Conservation (phyloP, 495 filamentous ascomycete genomes). For the Aspergillus avenaceus region DNA sequence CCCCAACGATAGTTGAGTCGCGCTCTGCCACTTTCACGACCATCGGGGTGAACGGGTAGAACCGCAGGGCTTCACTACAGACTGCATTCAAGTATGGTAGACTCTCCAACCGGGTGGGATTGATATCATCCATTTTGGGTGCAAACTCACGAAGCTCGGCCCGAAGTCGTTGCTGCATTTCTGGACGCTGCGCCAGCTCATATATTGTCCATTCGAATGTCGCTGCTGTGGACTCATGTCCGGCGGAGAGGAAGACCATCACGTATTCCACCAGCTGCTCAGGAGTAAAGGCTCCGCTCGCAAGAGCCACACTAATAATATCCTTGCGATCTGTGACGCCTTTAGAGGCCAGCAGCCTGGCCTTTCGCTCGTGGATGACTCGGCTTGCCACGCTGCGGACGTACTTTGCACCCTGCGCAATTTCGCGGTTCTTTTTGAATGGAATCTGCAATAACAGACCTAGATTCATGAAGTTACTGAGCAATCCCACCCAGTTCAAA, state of each 20-base stretch:
- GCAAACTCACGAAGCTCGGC: constrained; percentile 19
- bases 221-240: constrained; percentile 53
- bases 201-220: constrained; percentile 22
- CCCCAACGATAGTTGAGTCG: constrained; percentile 54
- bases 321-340: too few relatives aligned
- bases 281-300: too few relatives aligned
- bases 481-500: constrained; percentile 42
- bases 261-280: constrained; percentile 68
- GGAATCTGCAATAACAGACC: too few relatives aligned
- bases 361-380: too few relatives aligned
- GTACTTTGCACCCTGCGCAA: too few relatives aligned
- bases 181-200: constrained; percentile 13
- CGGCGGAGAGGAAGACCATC: constrained; percentile 77
- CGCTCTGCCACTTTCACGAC: constrained; percentile 53
- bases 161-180: constrained; percentile 15
- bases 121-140: too few relatives aligned
- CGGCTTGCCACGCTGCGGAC: too few relatives aligned
- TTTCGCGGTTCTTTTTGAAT: too few relatives aligned
- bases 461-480: too few relatives aligned
- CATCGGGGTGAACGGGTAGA: constrained; percentile 46
- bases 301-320: too few relatives aligned
- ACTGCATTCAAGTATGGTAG: constrained; percentile 51
- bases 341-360: too few relatives aligned
- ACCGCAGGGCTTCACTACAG: constrained; percentile 46
- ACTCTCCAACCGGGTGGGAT: not conserved